These are phyloP conservation scores for Saxophila tyrrhenica DNA, from an alignment of 495 filamentous ascomycete species.

Conservation along the genomic window DNA sequence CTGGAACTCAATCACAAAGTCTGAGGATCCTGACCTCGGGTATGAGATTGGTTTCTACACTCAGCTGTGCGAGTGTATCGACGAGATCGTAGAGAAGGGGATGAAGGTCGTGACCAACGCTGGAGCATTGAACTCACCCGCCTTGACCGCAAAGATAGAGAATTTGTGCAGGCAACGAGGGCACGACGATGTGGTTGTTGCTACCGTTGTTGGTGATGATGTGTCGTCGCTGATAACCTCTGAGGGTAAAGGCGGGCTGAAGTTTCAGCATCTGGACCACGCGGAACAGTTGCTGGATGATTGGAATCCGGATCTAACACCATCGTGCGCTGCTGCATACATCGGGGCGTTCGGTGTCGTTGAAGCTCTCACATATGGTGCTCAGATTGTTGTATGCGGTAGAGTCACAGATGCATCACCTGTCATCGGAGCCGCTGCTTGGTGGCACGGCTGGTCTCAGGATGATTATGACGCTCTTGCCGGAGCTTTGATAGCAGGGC, in stretches of 20 bases:
- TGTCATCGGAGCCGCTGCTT: conserved; percentile 23
- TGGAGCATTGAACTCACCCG: conserved; percentile 35
- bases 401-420: conserved; percentile 23
- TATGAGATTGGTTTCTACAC: conserved; percentile 33
- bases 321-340: conserved; percentile 23
- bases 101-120: conserved; percentile 39
- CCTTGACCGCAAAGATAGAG: conserved; percentile 27
- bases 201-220: conserved; percentile 40
- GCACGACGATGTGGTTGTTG: conserved; percentile 31
- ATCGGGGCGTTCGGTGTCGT: conserved; percentile 25
- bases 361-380: conserved; percentile 17
- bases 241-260: conserved; percentile 13
- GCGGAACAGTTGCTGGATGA: conserved; percentile 13
- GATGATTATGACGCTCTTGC: conserved; percentile 20
- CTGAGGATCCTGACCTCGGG: conserved; percentile 26
- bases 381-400: conserved; percentile 26
- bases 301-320: conserved; percentile 17
- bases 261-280: background rate
- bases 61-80: conserved; percentile 39
- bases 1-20: conserved; percentile 28
- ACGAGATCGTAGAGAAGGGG: conserved; percentile 32
- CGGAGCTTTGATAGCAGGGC: conserved; percentile 23
- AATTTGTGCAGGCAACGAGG: conserved; percentile 27
- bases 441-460: conserved; percentile 22
- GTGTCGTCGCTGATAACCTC: conserved; percentile 24